Base-by-base conservation (phyloP, 2,329 filamentous ascomycete species). In the Penicillium decumbens region DNA sequence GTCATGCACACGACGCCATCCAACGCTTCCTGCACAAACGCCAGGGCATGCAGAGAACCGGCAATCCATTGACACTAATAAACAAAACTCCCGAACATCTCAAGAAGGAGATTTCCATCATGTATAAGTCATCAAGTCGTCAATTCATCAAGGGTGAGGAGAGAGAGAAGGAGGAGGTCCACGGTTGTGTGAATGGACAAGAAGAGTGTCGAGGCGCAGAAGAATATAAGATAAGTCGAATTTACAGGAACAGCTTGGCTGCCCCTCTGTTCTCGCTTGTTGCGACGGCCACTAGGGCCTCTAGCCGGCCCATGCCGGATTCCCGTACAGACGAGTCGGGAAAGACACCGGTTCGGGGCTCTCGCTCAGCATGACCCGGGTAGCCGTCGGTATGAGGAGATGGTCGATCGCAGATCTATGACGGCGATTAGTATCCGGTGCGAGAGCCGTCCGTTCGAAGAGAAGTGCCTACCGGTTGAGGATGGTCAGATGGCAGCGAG, bases 231-330 rank as follows among this genome's bases (percentile, higher is more conserved):
- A 49, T 45, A 37, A 18, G 20, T 41, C 45, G 41, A 50, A 49
- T 49, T 61, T 59, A 68, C 50, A 63, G 47, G 45, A 65, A 69
- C 40, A 71, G 53, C 51, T 66, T 68, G 7, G 67, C 50, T 6
- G 64, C 51, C 18, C 63, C 63, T 53, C 71, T 70, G 45, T 74
- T 72, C 51, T 74, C 74, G 46, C 73, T 75, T 6, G 75, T 77
- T 29, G 75, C 75, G 45, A 76, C 75, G 23, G 75, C 75, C 35
- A 77, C 75, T 41, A 77, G 69, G 43, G 74, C 75, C 54, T 77
- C 75, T n/a, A 77, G 64, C 20, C 74, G 68, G 39, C 72, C 73
- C 71, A 77, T 73, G 24, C 71, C 72, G 32, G 63, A 61, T 28
- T 68, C 65, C 30, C 64, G 59, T 40, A 50, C 50, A 39, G 65